Percentiles rank a stretch among this genome's conserved stretches.
Conservation (phyloP, 768 basidiomycete genomes). For the Tricholoma sp. region DNA sequence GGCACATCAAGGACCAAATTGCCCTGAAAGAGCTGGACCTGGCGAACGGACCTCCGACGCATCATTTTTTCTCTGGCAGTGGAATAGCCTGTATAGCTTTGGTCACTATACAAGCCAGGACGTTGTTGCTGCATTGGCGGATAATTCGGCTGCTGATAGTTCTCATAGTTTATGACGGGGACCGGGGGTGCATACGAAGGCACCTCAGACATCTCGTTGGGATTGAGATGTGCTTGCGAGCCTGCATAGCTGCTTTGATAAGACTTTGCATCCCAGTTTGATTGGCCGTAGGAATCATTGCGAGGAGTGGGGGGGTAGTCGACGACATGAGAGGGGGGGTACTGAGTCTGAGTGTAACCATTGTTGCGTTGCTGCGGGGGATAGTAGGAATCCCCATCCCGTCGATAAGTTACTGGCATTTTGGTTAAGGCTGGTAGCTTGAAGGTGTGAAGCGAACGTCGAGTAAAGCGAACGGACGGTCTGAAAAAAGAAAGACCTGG, state of each 20-base stretch:
- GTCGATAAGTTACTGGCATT: constrained; percentile 48
- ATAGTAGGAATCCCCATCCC: constrained; percentile 51
- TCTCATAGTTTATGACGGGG: constrained; percentile 46
- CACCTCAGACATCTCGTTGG: constrained; percentile 57
- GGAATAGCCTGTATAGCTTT: constrained; percentile 55
- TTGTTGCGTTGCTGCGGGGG: constrained; percentile 20
- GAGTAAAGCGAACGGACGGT: constrained; percentile 23
- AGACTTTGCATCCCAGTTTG: constrained; percentile 53
- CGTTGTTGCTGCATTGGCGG: constrained; percentile 48
- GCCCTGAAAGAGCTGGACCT: constrained; percentile 76
- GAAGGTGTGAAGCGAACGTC: background rate
- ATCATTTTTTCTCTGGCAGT: constrained; percentile 74
- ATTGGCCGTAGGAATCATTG: constrained; percentile 38
- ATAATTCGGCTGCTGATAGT: constrained; percentile 37
- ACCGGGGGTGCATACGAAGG: constrained; percentile 41
- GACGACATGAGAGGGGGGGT: constrained; percentile 20
- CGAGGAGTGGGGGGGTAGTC: constrained; percentile 34
- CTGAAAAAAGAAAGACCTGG: constrained; percentile 8
- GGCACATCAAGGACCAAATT: constrained; percentile 83
- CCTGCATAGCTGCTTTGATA: constrained; percentile 61
- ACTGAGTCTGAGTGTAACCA: constrained; percentile 9
- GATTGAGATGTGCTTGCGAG: constrained; percentile 70
- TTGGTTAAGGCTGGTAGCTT: constrained; percentile 7
- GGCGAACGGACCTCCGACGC: constrained; percentile 73
- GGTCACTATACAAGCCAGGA: constrained; percentile 43